Evolutionary conservation across 345 rosid species (phyloP), one percentile per base, ranked within the genome.

Genomic region (Citropsis articulata): DNA sequence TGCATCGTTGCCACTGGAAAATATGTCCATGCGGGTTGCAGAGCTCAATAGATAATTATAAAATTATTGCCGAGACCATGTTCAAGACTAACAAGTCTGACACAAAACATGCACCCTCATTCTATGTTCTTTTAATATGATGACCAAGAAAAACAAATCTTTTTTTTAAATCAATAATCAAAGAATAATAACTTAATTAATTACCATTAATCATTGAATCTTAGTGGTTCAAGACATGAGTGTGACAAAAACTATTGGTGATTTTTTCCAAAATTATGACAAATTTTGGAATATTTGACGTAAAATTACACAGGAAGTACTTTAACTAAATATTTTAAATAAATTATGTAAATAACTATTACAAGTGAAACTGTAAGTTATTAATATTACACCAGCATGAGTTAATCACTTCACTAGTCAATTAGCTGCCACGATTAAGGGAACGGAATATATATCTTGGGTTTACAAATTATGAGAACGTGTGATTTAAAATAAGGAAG

Each of bases 1-100:
- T 25, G 85, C 91, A 69, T 4, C 56, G 72, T 67, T 83, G 86
- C 91, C 92, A 86, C 84, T 80, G 22, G 76, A 86, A 45, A 48
- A 40, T 31, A n/a, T 33, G 6, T 6, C 35, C 62, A 65, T 64
- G 71, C 63, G 48, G n/a, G 4, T 64, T 64, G 25, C 50, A 30
- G n/a, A 36, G 50, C 13, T 22, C 6, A 42, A n/a, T 10, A 21
- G n/a, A 38, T 36, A 66, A 16, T 16, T 31, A 36, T 30, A 69
- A 27, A 9, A 27, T 21, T 40, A 63, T 21, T 74, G 59, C 25
- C 77, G 62, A 40, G 63, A 38, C 64, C 77, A 61, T 40, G 68
- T 62, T 74, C 77, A 60, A 16, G 12, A 2, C 24, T 7, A 18
- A 25, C 66, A 18, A 18, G 14, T 38, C 28, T 63, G 40, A 28